Percentiles rank a stretch among this genome's conserved stretches.
phyloP scores from a whole-genome alignment of 768 basidiomycete species.

The Tubosaeta sp. region DNA sequence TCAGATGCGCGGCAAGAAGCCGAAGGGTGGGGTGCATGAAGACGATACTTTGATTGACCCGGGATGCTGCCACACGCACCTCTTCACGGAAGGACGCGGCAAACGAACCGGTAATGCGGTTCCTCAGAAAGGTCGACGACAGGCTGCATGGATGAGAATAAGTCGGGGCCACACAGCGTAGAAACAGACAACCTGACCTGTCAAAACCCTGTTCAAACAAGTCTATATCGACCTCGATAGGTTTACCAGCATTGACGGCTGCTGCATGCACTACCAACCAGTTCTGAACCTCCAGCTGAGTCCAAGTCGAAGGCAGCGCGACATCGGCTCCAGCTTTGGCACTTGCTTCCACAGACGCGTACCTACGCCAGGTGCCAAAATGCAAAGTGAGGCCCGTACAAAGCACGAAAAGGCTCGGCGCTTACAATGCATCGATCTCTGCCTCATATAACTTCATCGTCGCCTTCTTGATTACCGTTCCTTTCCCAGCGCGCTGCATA shows the following conservation, averaged over 20 bases:
- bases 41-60: slow-evolving; percentile 35
- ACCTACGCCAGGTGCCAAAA: slow-evolving; percentile 16
- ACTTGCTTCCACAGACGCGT: slow-evolving; percentile 25
- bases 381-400: neutral
- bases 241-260: slow-evolving; percentile 9
- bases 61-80: slow-evolving; percentile 12
- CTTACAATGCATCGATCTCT: slow-evolving; percentile 46
- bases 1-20: slow-evolving; percentile 28
- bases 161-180: neutral
- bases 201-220: slow-evolving; percentile 36
- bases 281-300: slow-evolving; percentile 11
- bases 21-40: slow-evolving; percentile 40
- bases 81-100: slow-evolving; percentile 7
- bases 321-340: slow-evolving; percentile 17
- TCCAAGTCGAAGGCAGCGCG: slow-evolving; percentile 25
- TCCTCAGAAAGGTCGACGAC: slow-evolving; percentile 36
- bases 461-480: slow-evolving; percentile 41
- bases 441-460: slow-evolving; percentile 36
- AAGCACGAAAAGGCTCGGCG: too few species aligned
- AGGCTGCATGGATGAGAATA: slow-evolving; percentile 20
- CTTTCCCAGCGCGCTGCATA: slow-evolving; percentile 43
- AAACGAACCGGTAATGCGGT: slow-evolving; percentile 35
- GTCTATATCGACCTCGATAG: slow-evolving; percentile 12
- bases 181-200: slow-evolving; percentile 18
- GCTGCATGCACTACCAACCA: slow-evolving; percentile 27